Conservation (phyloP, 2,329 filamentous ascomycete species). For the Nemania sp. region DNA sequence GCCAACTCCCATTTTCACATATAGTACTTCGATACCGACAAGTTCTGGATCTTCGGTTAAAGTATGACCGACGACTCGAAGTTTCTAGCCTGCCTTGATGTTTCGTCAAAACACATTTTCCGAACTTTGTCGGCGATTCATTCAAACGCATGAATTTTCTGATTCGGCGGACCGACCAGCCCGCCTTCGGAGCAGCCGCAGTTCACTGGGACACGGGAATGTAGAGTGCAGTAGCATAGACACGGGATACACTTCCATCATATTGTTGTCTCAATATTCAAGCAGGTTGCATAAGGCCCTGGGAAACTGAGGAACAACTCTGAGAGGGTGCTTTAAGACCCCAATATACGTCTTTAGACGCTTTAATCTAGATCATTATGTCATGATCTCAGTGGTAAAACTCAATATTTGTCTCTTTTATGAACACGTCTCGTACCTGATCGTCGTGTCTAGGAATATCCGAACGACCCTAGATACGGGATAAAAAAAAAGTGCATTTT, state of each 20-base stretch:
- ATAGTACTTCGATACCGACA: constrained; percentile 60
- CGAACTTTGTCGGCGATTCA: neutral
- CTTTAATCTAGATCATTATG: neutral
- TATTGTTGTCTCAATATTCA: constrained; percentile 31
- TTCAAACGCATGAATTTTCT: neutral
- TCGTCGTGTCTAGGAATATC: neutral
- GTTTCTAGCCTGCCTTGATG: constrained; percentile 17
- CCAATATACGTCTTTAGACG: constrained; percentile 24
- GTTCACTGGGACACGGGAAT: constrained; percentile 21
- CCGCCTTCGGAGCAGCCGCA: neutral
- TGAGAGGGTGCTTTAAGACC: constrained; percentile 8
- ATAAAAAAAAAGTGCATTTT: constrained; percentile 13
- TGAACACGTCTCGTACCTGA: neutral
- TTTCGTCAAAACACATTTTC: constrained; percentile 1
- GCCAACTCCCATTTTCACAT: constrained; percentile 20
- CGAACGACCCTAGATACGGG: neutral
- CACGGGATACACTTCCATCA: constrained; percentile 31
- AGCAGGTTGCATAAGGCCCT: constrained; percentile 19
- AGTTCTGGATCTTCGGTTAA: constrained; percentile 63
- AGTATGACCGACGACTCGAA: constrained; percentile 8
- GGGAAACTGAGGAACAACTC: constrained; percentile 21
- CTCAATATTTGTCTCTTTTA: neutral
- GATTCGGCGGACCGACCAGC: constrained; percentile 12
- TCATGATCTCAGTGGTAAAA: neutral
- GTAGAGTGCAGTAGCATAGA: constrained; percentile 36